These are phyloP conservation scores for Talaromyces ruber DNA, from an alignment of 495 filamentous ascomycete genomes.

Conservation along the genomic window DNA sequence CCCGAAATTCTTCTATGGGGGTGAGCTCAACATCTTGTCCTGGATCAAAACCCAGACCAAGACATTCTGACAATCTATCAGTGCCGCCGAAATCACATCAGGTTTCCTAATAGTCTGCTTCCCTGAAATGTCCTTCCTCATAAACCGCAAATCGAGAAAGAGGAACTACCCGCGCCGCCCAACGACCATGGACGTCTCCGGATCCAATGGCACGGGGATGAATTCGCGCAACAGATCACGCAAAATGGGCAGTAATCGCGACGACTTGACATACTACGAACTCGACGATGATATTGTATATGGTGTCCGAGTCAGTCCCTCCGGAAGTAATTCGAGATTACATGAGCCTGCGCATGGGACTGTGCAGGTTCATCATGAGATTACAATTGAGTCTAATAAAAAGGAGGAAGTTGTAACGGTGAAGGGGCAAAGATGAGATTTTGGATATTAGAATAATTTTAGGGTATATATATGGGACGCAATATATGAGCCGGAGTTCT, in stretches of 20 bases:
- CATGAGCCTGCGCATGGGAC: slow-evolving; percentile 5
- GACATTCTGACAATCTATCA: neutral
- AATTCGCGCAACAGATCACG: neutral
- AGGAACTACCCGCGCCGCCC: neutral
- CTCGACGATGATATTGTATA: slow-evolving; percentile 7
- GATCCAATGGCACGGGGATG: neutral
- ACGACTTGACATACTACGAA: slow-evolving; percentile 6
- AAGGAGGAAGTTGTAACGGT: slow-evolving; percentile 2
- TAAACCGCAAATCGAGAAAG: neutral
- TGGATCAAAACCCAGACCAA: too few species aligned
- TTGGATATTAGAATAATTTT: neutral
- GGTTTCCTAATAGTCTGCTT: slow-evolving; percentile 8
- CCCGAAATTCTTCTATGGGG: slow-evolving; percentile 18
- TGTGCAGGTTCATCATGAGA: slow-evolving; percentile 7
- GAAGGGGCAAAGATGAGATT: neutral
- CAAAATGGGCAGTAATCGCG: neutral
- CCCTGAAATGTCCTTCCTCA: slow-evolving; percentile 7
- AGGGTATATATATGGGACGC: neutral
- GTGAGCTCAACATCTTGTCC: neutral
- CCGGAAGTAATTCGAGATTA: slow-evolving; percentile 6
- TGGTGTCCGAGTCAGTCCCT: slow-evolving; percentile 4
- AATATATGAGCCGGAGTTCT: neutral
- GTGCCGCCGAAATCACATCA: slow-evolving; percentile 6
- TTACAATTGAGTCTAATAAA: slow-evolving; percentile 3
- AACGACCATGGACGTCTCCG: neutral